These are phyloP conservation scores for Ceratobasidium sp. DNA, from an alignment of 1,284 basidiomycete species.

Conservation along the genomic window DNA sequence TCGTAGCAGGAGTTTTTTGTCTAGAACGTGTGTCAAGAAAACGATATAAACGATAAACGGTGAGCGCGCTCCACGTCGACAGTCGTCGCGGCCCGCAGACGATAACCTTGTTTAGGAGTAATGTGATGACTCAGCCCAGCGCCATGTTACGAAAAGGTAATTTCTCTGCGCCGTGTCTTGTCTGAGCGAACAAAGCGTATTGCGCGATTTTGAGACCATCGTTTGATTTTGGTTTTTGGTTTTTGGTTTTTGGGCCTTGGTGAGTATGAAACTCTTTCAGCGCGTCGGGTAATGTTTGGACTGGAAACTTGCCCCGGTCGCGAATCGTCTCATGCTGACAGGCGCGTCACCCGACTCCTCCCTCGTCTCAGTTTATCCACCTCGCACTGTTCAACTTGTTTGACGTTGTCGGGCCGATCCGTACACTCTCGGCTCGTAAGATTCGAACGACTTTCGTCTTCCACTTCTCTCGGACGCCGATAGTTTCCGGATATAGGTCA, in stretches of 20 bases:
- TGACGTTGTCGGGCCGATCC: too few relatives aligned
- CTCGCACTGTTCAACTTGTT: too few relatives aligned
- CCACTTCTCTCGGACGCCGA: too few relatives aligned
- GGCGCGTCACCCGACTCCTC: constrained; percentile 3
- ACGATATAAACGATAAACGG: not conserved
- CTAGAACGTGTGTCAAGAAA: not conserved
- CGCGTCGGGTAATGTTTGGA: not conserved
- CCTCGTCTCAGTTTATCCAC: constrained; percentile 1
- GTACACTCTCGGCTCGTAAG: too few relatives aligned
- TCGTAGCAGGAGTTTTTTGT: constrained; percentile 3
- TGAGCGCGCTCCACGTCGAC: constrained; percentile 10
- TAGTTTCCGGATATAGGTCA: too few relatives aligned
- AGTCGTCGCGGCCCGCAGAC: constrained; percentile 23
- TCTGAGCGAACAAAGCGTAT: not conserved
- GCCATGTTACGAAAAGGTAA: constrained; percentile 8
- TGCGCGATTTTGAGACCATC: not conserved
- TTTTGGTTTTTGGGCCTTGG: not conserved
- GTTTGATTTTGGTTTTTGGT: not conserved
- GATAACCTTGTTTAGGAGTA: not conserved
- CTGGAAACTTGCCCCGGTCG: not conserved
- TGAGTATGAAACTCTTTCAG: not conserved
- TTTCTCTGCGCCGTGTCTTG: not conserved
- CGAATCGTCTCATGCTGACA: too few relatives aligned
- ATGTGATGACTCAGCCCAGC: constrained; percentile 21
- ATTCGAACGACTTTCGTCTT: too few relatives aligned